Evolutionary conservation across 371 early-diverging fungal species (phyloP), one percentile per base, ranked within the genome.

Genomic region (Mortierella sp.): DNA sequence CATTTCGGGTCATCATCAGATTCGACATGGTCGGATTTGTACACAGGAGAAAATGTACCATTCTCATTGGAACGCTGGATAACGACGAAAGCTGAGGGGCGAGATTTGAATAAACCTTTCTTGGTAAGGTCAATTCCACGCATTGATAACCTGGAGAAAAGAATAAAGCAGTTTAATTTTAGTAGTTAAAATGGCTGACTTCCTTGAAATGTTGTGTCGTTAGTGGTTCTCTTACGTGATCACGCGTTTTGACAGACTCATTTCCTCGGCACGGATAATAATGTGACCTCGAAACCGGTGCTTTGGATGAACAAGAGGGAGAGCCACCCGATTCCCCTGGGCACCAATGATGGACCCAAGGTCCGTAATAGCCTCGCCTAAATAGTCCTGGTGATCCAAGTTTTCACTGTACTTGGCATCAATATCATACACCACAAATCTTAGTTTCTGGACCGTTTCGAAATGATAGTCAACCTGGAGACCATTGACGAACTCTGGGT

Each of bases 21-120:
- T 19, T 60, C 28, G 3, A 66, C 66, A 28, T 63, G 54, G 28
- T 37, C 29, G 15, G 76, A 67, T 51, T 72, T 61, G 71, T 72
- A 78, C 6, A 83, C 83, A 0, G 83, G 79, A 2, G 76, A 78
- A 49, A 72, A 78, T 6, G 68, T 67, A 19, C 60, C 62, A 43
- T 78, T 60, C n/a, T 68, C 72, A 47, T 72, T 75, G 51, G 37
- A 68, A 17, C 83, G 70, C 56, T 75, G 61, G 34, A 83, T 66
- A 22, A 75, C 68, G 26, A 83, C 37, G 60, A 72, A 83, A 12
- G 79, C 51, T 0, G 72, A 68, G 1, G 83, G 83, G 2, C 75
- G 54, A 2, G 66, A 58, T 31, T 76, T 72, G 66, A 70, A 73
- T 43, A 66, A n/a, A 29, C 83, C 75, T 40, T 75, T 83, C 51